Conservation (phyloP, 1,284 basidiomycete genomes). For the Golubevia pallescens region DNA sequence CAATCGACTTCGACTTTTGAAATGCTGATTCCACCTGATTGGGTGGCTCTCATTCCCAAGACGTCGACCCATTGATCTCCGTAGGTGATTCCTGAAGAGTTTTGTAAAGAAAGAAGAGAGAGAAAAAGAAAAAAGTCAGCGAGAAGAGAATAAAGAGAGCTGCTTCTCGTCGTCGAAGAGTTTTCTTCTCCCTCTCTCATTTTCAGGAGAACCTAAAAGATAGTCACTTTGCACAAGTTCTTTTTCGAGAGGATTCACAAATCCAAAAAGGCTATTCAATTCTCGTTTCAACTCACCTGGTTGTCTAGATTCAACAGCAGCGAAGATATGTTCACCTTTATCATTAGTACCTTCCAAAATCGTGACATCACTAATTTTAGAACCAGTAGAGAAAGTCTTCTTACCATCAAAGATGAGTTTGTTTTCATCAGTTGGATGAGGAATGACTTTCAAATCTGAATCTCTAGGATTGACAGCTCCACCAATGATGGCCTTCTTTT, state of each 20-base stretch:
- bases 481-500: constrained; percentile 54
- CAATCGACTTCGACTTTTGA: constrained; percentile 46
- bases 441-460: constrained; percentile 45
- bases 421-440: constrained; percentile 33
- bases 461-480: constrained; percentile 64
- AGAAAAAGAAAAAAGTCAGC: neutral
- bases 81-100: constrained; percentile 43
- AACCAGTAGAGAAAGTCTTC: constrained; percentile 63
- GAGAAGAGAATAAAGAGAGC: neutral
- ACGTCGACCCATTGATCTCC: constrained; percentile 64
- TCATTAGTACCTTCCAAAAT: constrained; percentile 58
- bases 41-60: constrained; percentile 62
- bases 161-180: too few species aligned
- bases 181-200: too few species aligned
- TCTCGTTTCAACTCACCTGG: constrained; percentile 11
- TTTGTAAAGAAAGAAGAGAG: too few species aligned
- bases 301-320: constrained; percentile 45
- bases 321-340: constrained; percentile 53
- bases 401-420: constrained; percentile 55
- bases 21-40: constrained; percentile 53
- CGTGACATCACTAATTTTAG: constrained; percentile 60
- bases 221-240: too few species aligned
- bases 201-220: too few species aligned
- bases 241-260: neutral
- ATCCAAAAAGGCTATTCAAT: neutral